Conservation (phyloP, 2,329 filamentous ascomycete genomes). For the Sclerotinia spermophila region DNA sequence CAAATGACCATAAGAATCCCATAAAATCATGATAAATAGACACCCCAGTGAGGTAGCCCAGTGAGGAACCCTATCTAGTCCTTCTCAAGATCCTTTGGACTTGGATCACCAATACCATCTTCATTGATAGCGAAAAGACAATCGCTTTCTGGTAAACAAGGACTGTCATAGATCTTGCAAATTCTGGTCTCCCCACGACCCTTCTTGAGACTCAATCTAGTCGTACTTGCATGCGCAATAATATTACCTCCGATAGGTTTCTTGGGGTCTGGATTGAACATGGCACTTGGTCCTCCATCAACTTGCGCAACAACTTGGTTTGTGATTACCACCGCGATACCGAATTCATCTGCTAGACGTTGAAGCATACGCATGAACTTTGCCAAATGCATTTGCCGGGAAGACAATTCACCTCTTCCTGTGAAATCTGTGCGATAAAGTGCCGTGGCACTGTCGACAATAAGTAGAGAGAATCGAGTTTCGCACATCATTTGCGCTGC, state of each 20-base stretch:
- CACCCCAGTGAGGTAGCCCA: neutral
- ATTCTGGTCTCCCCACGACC: constrained; percentile 92
- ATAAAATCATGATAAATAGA: constrained; percentile 1
- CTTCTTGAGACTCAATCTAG: constrained; percentile 90
- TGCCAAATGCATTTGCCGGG: constrained; percentile 80
- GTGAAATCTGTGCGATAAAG: constrained; percentile 96
- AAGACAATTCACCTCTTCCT: constrained; percentile 95
- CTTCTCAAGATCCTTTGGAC: constrained; percentile 92
- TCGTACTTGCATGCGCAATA: constrained; percentile 96
- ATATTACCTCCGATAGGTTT: constrained; percentile 99
- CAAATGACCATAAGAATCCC: neutral
- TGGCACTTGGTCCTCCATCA: constrained; percentile 89
- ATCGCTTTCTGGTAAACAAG: constrained; percentile 93
- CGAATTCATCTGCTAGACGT: constrained; percentile 76
- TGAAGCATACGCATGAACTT: constrained; percentile 86
- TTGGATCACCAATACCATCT: constrained; percentile 93
- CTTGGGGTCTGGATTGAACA: constrained; percentile 99
- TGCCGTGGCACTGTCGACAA: constrained; percentile 94
- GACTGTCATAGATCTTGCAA: constrained; percentile 99
- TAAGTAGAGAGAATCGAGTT: constrained; percentile 90
- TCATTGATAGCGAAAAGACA: constrained; percentile 96
- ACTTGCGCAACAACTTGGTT: constrained; percentile 99
- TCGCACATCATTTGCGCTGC: constrained; percentile 99
- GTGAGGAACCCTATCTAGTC: constrained; percentile 48
- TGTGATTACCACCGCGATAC: constrained; percentile 96